Conservation (phyloP, 768 basidiomycete genomes). For the Boletus insuetus region DNA sequence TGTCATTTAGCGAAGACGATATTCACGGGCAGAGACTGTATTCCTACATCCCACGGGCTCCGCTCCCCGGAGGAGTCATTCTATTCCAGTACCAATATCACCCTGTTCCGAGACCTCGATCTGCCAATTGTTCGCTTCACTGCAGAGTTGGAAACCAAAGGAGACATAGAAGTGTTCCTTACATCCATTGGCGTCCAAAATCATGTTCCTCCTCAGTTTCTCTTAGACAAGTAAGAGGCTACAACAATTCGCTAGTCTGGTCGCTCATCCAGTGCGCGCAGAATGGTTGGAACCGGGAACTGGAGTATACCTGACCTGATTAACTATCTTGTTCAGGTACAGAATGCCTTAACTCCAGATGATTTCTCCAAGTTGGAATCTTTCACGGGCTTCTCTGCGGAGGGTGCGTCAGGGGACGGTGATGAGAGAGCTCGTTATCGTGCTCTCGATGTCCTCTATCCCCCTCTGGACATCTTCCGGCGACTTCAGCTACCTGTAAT, state of each 20-base stretch:
- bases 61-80: slow-evolving; percentile 58
- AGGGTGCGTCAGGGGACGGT: slow-evolving; percentile 20
- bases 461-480: slow-evolving; percentile 68
- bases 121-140: not conserved
- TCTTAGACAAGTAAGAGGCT: not conserved
- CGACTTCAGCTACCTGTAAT: slow-evolving; percentile 72
- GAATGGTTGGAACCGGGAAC: slow-evolving; percentile 1
- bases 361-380: not conserved
- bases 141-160: not conserved
- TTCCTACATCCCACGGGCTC: slow-evolving; percentile 59
- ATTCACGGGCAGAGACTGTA: slow-evolving; percentile 33
- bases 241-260: not conserved
- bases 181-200: not conserved
- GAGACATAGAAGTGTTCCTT: not conserved
- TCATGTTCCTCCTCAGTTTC: not conserved
- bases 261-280: not conserved
- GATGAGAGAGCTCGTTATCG: slow-evolving; percentile 18
- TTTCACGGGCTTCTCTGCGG: slow-evolving; percentile 48
- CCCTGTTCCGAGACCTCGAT: not conserved
- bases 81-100: slow-evolving; percentile 66
- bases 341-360: not conserved
- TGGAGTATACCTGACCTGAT: slow-evolving; percentile 1
- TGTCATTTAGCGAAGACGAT: slow-evolving; percentile 28
- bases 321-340: not conserved
- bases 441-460: slow-evolving; percentile 70